Evolutionary conservation across 805 yeast species (phyloP), one percentile per base, ranked within the genome.

Genomic region (Candida silvicultrix): DNA sequence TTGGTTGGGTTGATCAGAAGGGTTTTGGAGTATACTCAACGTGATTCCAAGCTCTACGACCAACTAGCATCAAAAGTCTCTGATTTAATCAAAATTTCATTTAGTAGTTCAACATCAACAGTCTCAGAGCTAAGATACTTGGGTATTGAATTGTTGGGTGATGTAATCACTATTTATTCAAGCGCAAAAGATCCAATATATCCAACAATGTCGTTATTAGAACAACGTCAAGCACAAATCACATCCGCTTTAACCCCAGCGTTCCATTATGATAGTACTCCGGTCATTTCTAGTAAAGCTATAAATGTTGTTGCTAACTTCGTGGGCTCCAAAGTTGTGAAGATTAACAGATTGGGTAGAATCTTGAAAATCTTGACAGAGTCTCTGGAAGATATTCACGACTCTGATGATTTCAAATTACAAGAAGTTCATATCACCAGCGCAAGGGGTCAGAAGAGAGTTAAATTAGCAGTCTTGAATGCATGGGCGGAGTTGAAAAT

Each of bases 181-280:
- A 72, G 73, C 22, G 64, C 80, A 42, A 75, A 70, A 11, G 96
- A 86, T 59, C 89, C 92, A 0, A 74, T 85, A 25, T 83, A 81
- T 54, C 83, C 87, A 0, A 80, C 81, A 3, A 75, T 77, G 15
- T 77, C 92, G 0, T 71, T 89, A 10, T 67, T 92, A 38, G 96
- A 87, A 53, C 97, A 90, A 64, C 96, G 86, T 57, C 97, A 94
- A 57, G 98, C 98, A 0, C 97, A 89, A 55, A 87, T 94, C 10
- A 83, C 87, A 10, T 83, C 96, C 47, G 95, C 98, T 0, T 71
- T 92, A 46, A 77, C 89, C 42, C 96, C 97, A 0, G 88, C 95
- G 11, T 92, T 94, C 65, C 75, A 75, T 31, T 69, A 75, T 3
- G 90, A 82, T 18, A 82, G 89, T 46, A 81, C 84, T 12, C 79